Base-by-base conservation (phyloP, 2,329 filamentous ascomycete genomes). In the Ophiocordyceps australis region DNA sequence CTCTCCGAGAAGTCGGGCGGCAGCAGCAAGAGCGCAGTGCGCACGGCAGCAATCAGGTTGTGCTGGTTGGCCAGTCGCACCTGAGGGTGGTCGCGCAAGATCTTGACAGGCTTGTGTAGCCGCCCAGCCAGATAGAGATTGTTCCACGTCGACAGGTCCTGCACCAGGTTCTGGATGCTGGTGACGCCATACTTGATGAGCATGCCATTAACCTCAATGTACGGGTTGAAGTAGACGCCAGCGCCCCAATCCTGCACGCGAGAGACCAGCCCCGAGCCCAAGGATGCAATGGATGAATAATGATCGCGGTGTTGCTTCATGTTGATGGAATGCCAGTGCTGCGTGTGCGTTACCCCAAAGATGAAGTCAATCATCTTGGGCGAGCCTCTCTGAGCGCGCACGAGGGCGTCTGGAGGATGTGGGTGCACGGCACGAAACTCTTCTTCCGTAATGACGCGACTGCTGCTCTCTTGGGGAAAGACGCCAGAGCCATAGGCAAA, bases 341-440 rank as follows among this genome's bases (percentile, higher is more conserved):
- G 79, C 2, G 79, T 82, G 49, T 92, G 81, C 2, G 80, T 81
- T 9, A 95, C 86, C 15, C 86, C 89, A 46, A 98, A 89, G 38
- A 98, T 91, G 47, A 98, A 93, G 52, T 98, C 89, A 35, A 98
- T 92, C 74, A 95, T 92, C 56, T 94, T 94, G 9, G 82, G 82
- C 1, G 74, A 73, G 17, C 81, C 80, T 40, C 81, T 74, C 50
- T 95, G 86, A 37, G 83, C 79, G 37, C 82, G 80, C 36, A 77
- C 61, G 7, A 95, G 74, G 1, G 81, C 80, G 27, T 72, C 61
- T 1, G 83, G 81, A 2, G 86, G 74, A 32, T 83, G 74, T 6
- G 85, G 76, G 43, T 95, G 86, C 14, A 85, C 68, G 13, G 73
- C 69, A 31, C 51, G 59, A 35, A 70, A 56, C 29, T 67, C 59